Base-by-base conservation (phyloP, 225 moss, liverwort and hornwort species). In the Physcomitrellopsis africana region DNA sequence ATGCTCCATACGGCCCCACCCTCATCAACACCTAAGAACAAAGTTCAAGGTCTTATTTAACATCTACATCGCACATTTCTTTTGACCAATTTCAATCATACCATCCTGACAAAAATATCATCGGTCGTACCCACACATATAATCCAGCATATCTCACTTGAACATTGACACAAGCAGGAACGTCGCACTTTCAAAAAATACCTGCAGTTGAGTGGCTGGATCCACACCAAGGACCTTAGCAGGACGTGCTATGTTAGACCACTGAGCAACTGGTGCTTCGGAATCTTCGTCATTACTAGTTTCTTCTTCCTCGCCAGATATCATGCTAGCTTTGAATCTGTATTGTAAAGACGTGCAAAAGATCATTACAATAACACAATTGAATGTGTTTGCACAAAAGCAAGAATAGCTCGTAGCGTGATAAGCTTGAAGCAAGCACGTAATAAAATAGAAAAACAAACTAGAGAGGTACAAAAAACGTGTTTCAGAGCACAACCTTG, bases 1-100 rank as follows among this genome's bases (percentile, higher is more conserved):
- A 99, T 64, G 82, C 85, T 65, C 97, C 97, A 73, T 89, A 99
- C n/a, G 94, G 97, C 43, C 97, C 97, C 76, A 53, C 65, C 80
- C 93, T 94, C 81, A 90, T 46, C 26, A 78, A 62, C 43, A 99
- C 83, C 97, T 99, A 76, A 53, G 45, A 68, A 65, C 16, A 59
- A 70, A 4, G 16, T 49, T 49, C 14, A 41, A 57, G 17, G 9
- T 49, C 17, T 59, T 44, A 11, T 58, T 45, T 11, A 17, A 68
- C 13, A 63, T 72, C 27, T 19, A n/a, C 27, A 46, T 47, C 20
- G 12, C 1, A 15, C 24, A 75, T 26, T 53, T 61, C 32, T 42
- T 53, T 67, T 64, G 57, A 59, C 41, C 18, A 82, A 69, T 55
- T 57, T 52, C 57, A 70, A 1, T 42, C n/a, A 24, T 19, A 18